These are phyloP conservation scores for Nitzschia putrida DNA, from an alignment of 108 stramenopile genomes.

Conservation along the genomic window DNA sequence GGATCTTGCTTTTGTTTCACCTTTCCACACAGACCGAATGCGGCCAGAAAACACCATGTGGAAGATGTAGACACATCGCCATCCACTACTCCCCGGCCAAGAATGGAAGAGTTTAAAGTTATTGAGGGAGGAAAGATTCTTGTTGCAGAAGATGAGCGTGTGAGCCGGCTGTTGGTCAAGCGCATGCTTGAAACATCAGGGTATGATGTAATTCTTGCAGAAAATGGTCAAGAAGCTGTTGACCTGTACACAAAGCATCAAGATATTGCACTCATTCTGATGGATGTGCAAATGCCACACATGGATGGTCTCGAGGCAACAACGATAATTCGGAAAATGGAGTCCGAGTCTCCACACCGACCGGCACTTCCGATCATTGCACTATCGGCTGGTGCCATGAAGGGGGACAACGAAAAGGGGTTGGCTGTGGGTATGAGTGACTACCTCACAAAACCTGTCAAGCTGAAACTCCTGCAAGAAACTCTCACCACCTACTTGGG, in stretches of 20 bases:
- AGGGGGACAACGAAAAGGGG: conserved; percentile 27
- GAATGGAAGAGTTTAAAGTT: neutral
- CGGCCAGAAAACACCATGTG: neutral
- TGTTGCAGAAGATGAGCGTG: conserved; percentile 43
- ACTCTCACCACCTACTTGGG: conserved; percentile 4
- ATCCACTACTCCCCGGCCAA: conserved; percentile 1
- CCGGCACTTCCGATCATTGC: conserved; percentile 30
- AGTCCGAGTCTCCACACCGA: neutral
- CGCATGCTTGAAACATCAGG: conserved; percentile 31
- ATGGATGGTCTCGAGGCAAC: conserved; percentile 34
- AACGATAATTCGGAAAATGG: conserved; percentile 13
- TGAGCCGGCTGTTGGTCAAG: conserved; percentile 28
- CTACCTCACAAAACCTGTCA: conserved; percentile 37
- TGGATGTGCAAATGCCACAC: conserved; percentile 40
- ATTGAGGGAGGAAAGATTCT: conserved; percentile 16
- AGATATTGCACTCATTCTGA: conserved; percentile 30
- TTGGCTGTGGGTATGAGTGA: conserved; percentile 25
- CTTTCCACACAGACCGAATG: conserved; percentile 1
- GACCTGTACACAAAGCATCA: conserved; percentile 2
- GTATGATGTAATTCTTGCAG: conserved; percentile 30
- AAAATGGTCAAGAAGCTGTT: conserved; percentile 37
- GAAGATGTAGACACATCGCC: neutral
- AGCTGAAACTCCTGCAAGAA: conserved; percentile 21
- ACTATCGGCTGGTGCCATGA: conserved; percentile 34
- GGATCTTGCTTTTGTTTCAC: conserved; percentile 19